Base-by-base conservation (phyloP, 2,329 filamentous ascomycete species). In the Colletotrichum sidae region DNA sequence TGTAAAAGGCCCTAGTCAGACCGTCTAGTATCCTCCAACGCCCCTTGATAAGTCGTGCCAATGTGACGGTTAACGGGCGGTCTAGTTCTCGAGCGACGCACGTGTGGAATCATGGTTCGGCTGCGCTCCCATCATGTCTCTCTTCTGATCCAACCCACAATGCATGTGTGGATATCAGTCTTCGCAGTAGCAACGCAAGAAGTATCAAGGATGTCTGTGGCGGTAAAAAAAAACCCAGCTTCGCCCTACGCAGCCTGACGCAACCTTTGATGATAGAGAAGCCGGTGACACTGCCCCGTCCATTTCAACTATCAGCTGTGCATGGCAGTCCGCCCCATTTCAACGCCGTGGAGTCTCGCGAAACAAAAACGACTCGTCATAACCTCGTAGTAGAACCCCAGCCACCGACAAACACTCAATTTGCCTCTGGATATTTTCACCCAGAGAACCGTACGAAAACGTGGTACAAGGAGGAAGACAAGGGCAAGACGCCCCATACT, bases 361-460 rank as follows among this genome's bases (percentile, higher is more conserved):
- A 66, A 65, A 66, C 62, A 37, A 53, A 58, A 57, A 66, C 58
- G 63, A 51, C 57, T 60, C 63, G 63, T 66, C 63, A 66, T 66
- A 66, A 66, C 63, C 63, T 66, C 63, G 33, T 66, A 53, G 63
- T 56, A 66, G 46, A 66, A 57, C 49, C 42, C 46, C 47, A 44
- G 52, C 45, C 41, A 45, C 46, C 45, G n/a, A 56, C 51, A 62
- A 66, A 57, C 63, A 66, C 47, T 52, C 63, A 54, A 57, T 57
- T 57, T 63, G 58, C 63, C 53, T 49, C 52, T 42, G 42, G 47
- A 42, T 41, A 53, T 34, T 57, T 47, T 42, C 47, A 34, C 34
- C 39, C 47, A 66, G 51, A 49, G 47, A 66, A 58, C 47, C 52
- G n/a, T 57, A 57, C 63, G 53, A 66, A 66, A 56, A 15, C 50